These are phyloP conservation scores for Mycena sanguinolenta DNA, from an alignment of 768 basidiomycete species.

Conservation along the genomic window DNA sequence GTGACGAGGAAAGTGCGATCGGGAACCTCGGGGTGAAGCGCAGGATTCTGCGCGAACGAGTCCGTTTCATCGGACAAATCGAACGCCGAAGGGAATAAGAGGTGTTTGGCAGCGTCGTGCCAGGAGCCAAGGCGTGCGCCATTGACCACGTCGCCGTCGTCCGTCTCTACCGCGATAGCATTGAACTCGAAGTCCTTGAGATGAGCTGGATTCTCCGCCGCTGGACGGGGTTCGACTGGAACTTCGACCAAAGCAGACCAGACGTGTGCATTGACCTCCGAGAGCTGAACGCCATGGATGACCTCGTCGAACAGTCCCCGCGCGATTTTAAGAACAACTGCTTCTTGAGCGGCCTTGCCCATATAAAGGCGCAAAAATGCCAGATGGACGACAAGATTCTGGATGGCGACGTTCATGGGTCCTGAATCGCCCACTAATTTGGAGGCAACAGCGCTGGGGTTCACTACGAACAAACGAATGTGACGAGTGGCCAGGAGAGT, in stretches of 20 bases:
- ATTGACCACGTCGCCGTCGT: conserved; percentile 68
- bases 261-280: conserved; percentile 66
- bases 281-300: conserved; percentile 63
- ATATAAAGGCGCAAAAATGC: conserved; percentile 90
- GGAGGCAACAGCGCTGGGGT: conserved; percentile 67
- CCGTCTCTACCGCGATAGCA: conserved; percentile 77
- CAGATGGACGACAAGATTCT: conserved; percentile 76
- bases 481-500: conserved; percentile 63
- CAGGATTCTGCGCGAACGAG: conserved; percentile 70
- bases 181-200: conserved; percentile 79
- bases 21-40: conserved; percentile 86
- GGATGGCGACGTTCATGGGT: conserved; percentile 55
- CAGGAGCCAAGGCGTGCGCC: conserved; percentile 75
- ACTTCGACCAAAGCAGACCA: conserved; percentile 79
- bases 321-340: conserved; percentile 65
- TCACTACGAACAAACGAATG: conserved; percentile 70
- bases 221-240: conserved; percentile 51
- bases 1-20: conserved; percentile 96
- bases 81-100: conserved; percentile 84
- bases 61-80: conserved; percentile 67
- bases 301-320: conserved; percentile 58
- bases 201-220: conserved; percentile 39
- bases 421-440: conserved; percentile 52
- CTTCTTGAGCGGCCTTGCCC: conserved; percentile 70
- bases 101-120: conserved; percentile 90